A percentile compares a stretch with the other conserved stretches of the same genome.
phyloP scores from a whole-genome alignment of 225 moss, liverwort and hornwort species.

The Ulota crispa region DNA sequence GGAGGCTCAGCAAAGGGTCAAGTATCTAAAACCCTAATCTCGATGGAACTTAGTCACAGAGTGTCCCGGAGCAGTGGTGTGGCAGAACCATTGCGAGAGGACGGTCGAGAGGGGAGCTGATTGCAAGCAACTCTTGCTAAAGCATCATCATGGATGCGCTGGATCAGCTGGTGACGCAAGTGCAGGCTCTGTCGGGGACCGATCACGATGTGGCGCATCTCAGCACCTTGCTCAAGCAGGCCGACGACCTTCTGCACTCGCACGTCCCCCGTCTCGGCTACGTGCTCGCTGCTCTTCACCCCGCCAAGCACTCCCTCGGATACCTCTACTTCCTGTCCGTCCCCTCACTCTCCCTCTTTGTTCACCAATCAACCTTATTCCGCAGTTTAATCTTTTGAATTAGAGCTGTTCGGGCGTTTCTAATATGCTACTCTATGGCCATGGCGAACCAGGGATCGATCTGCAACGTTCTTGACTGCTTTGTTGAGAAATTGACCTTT shows the following conservation, averaged over 20 bases:
- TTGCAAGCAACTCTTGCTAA: neutral
- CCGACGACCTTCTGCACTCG: conserved; percentile 65
- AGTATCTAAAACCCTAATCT: neutral
- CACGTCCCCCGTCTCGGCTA: conserved; percentile 67
- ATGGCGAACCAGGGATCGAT: neutral
- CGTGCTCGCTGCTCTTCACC: conserved; percentile 63
- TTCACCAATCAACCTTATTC: neutral
- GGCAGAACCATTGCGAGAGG: neutral
- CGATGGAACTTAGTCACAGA: too few relatives aligned
- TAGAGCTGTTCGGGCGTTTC: neutral
- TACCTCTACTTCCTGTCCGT: conserved; percentile 86
- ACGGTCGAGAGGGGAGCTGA: neutral
- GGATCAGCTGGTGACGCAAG: conserved; percentile 89
- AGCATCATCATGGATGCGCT: conserved; percentile 71
- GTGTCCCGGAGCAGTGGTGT: neutral
- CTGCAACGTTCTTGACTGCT: neutral
- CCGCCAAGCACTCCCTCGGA: conserved; percentile 89
- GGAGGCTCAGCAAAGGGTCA: too few relatives aligned
- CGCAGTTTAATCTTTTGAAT: neutral
- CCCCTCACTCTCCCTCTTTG: too few relatives aligned
- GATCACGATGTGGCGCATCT: conserved; percentile 84
- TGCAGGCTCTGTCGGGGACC: conserved; percentile 90
- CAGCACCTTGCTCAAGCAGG: conserved; percentile 70
- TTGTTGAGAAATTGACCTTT: neutral
- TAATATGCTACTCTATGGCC: neutral